Evolutionary conservation across 2,329 filamentous ascomycete genomes (phyloP), one percentile per base, ranked within the genome.

Genomic region (Hypoxylon sp.): DNA sequence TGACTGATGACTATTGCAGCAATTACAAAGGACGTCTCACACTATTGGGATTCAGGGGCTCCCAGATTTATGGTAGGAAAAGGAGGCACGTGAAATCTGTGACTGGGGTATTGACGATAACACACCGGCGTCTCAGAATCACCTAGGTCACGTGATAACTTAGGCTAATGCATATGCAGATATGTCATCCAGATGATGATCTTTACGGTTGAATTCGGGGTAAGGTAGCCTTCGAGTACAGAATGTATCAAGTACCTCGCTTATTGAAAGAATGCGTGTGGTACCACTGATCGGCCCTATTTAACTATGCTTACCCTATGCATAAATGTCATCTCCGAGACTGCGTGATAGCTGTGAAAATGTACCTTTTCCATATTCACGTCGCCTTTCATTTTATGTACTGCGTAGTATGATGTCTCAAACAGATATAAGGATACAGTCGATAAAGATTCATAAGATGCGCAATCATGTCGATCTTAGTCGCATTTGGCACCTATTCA

Each of bases 251-350:
- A 31, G 31, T 62, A 54, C 59, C 8, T 62, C 63, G 63, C 53
- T 53, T 54, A 35, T 54, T 59, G 39, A 31, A 54, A 37, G 35
- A 54, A 54, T 53, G 22, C 31, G 48, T 47, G 59, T 62, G 63
- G 63, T 66, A 66, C 48, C 53, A 66, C 59, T 66, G 69, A 71
- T 73, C 71, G 71, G 71, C 69, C 71, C 71, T 71, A 73, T 70
- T 71, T 66, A 67, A 63, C 63, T 66, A 63, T 67, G 61, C 62
- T 68, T 67, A 67, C 60, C 64, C 59, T 67, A 66, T 69, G 71
- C 63, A 71, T 67, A 62, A 70, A 59, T 68, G 59, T 73, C 71
- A 73, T 73, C 61, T 73, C 71, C 69, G 71, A 69, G 39, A 52
- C 66, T 69, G 69, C 66, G 50, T 69, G 51, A 65, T 70, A 65